Percentiles rank a stretch among this genome's conserved stretches.
These are phyloP conservation scores for Porphyrellus sp. DNA, from an alignment of 1,284 basidiomycete species.

Conservation along the genomic window DNA sequence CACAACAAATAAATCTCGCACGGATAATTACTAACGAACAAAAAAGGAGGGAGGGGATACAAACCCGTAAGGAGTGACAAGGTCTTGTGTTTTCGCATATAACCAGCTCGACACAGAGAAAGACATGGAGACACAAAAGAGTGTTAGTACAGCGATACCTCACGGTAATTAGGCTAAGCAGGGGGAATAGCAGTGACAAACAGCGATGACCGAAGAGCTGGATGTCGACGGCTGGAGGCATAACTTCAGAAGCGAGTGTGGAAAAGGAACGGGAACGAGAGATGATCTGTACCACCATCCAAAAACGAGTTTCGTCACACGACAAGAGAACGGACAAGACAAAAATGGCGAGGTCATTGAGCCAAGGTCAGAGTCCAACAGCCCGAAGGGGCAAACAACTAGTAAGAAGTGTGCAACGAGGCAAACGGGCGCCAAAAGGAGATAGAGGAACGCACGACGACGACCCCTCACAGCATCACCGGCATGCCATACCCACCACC, in stretches of 20 bases:
- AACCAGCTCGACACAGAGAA: constrained; percentile 13
- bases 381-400: constrained; percentile 6
- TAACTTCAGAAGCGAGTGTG: constrained; percentile 9
- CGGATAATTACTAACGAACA: neutral
- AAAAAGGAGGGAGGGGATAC: neutral
- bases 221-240: constrained; percentile 14
- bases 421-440: neutral
- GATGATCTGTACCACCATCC: constrained; percentile 13
- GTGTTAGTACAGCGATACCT: constrained; percentile 29
- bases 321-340: constrained; percentile 11
- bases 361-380: constrained; percentile 14
- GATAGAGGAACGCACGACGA: constrained; percentile 11
- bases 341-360: constrained; percentile 10
- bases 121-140: constrained; percentile 18
- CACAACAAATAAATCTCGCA: neutral
- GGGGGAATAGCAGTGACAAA: neutral
- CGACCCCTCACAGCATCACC: constrained; percentile 39
- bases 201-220: constrained; percentile 3
- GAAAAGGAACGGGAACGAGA: constrained; percentile 7
- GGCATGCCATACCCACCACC: constrained; percentile 39
- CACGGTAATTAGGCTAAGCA: constrained; percentile 19
- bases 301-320: constrained; percentile 10
- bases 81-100: constrained; percentile 10
- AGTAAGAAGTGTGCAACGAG: constrained; percentile 14
- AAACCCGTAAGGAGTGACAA: constrained; percentile 12